phyloP scores from a whole-genome alignment of 345 rosid species.

The Fremontodendron californicum region DNA sequence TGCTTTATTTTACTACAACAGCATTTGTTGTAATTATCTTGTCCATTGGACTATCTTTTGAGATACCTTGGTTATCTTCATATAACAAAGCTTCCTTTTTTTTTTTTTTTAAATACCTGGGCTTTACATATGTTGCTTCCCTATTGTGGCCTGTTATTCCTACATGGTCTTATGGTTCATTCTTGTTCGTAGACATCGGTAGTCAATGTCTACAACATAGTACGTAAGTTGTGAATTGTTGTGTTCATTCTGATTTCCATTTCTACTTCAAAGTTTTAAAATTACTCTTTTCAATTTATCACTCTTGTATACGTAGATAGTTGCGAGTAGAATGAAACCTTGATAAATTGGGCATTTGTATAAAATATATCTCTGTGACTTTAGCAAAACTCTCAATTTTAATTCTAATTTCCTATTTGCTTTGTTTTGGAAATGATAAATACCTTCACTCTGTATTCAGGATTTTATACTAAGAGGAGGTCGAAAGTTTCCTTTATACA shows the following conservation, averaged over 20 bases:
- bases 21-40: not conserved
- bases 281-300: not conserved
- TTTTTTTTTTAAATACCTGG: not conserved
- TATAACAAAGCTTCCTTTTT: not conserved
- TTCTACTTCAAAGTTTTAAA: not conserved
- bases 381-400: not conserved
- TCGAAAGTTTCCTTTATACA: constrained; percentile 70
- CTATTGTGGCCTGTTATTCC: not conserved
- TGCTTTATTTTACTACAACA: not conserved
- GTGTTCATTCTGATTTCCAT: not conserved
- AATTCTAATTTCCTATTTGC: not conserved
- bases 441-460: constrained; percentile 35
- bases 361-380: not conserved
- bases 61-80: not conserved
- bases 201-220: not conserved
- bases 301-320: not conserved
- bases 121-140: not conserved
- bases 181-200: not conserved
- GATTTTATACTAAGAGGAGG: constrained; percentile 81
- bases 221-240: not conserved
- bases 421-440: not conserved
- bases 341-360: not conserved
- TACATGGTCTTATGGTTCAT: not conserved
- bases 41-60: not conserved
- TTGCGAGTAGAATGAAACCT: not conserved